These are phyloP conservation scores for Santalum album DNA, from an alignment of 164 flowering plant species.

Conservation along the genomic window DNA sequence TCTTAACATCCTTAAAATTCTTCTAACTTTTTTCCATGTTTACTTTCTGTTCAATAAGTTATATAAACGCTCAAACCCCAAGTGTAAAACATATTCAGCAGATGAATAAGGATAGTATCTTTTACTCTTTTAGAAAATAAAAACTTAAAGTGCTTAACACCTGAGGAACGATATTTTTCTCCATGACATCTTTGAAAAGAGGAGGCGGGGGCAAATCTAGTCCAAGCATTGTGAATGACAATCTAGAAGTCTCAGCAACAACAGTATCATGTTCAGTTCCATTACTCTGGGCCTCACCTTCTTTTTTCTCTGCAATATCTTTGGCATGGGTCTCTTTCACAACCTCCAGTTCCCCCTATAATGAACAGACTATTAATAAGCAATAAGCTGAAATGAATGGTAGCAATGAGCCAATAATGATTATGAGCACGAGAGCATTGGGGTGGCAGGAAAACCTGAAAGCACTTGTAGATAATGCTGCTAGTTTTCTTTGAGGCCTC, in stretches of 20 bases:
- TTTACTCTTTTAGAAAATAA: background rate
- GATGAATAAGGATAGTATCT: too few relatives aligned
- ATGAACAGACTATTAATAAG: slow-evolving; percentile 7
- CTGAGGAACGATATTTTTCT: slow-evolving; percentile 97
- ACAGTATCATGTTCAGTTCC: slow-evolving; percentile 24
- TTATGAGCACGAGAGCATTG: background rate
- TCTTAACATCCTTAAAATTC: too few relatives aligned
- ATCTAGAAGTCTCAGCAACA: slow-evolving; percentile 46
- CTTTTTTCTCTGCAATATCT: slow-evolving; percentile 41
- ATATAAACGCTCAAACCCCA: background rate
- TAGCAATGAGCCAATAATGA: background rate
- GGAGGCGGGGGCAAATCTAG: slow-evolving; percentile 98
- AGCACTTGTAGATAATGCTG: slow-evolving; percentile 79
- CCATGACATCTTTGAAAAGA: slow-evolving; percentile 91
- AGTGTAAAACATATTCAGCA: background rate
- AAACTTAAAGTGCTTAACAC: slow-evolving; percentile 19
- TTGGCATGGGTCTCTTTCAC: slow-evolving; percentile 61
- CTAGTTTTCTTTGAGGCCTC: slow-evolving; percentile 47
- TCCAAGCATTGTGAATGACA: slow-evolving; percentile 97
- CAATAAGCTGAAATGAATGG: background rate
- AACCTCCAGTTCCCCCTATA: slow-evolving; percentile 89
- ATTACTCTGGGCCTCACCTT: slow-evolving; percentile 35
- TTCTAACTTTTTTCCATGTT: too few relatives aligned
- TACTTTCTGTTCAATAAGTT: too few relatives aligned
- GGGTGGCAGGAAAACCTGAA: slow-evolving; percentile 51